Evolutionary conservation across 768 basidiomycete species (phyloP).

Genomic region (Rhodotorula taiwanensis): DNA sequence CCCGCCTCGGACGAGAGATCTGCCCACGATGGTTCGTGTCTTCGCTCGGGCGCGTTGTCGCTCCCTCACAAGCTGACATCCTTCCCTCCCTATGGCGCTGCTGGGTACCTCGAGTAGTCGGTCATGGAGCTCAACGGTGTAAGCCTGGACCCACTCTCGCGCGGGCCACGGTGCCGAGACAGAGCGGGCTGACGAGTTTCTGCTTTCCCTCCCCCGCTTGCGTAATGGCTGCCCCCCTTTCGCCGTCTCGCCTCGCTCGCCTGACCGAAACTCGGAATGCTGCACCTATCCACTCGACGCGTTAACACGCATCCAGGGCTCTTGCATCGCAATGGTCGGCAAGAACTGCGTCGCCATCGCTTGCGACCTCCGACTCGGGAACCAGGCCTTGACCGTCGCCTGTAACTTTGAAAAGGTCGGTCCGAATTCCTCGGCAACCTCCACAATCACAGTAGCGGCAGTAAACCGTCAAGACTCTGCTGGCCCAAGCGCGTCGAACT

Average conservation of each 20-base stretch:
- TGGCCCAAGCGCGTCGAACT: neutral
- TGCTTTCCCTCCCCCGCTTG: slow-evolving; percentile 13
- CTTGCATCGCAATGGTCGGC: slow-evolving; percentile 97
- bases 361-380: slow-evolving; percentile 84
- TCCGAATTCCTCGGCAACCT: neutral
- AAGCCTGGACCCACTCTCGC: too few relatives aligned
- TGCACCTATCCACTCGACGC: neutral
- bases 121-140: slow-evolving; percentile 39
- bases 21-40: slow-evolving; percentile 5
- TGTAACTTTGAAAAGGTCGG: slow-evolving; percentile 89
- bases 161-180: too few relatives aligned
- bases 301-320: slow-evolving; percentile 52
- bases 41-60: neutral
- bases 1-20: neutral
- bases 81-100: too few relatives aligned
- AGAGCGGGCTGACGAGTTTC: neutral
- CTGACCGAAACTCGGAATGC: neutral
- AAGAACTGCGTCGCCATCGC: slow-evolving; percentile 99
- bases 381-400: slow-evolving; percentile 75
- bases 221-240: slow-evolving; percentile 3
- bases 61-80: too few relatives aligned
- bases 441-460: neutral
- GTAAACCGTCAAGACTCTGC: neutral
- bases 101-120: neutral
- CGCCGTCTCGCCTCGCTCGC: neutral